A percentile compares a stretch with the other conserved stretches of the same genome.
These are phyloP conservation scores for Beauveria sp. DNA, from an alignment of 2,329 filamentous ascomycete genomes.

Conservation along the genomic window DNA sequence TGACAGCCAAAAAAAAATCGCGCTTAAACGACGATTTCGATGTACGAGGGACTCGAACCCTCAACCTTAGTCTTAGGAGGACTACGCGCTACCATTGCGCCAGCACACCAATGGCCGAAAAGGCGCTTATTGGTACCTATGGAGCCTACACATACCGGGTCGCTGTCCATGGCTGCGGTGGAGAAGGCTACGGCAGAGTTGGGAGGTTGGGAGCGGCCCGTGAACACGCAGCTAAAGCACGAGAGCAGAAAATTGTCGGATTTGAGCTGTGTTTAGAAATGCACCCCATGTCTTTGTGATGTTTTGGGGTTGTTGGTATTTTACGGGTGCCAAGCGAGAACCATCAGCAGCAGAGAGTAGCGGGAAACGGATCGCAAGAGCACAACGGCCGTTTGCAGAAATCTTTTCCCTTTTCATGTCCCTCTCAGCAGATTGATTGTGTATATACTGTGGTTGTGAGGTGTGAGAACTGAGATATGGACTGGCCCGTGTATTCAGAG, in stretches of 20 bases:
- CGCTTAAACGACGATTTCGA: neutral
- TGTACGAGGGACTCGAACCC: conserved; percentile 30
- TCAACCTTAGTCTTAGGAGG: conserved; percentile 30
- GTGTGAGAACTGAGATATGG: too few species aligned
- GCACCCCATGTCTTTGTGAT: neutral
- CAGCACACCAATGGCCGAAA: conserved; percentile 5
- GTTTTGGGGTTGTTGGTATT: neutral
- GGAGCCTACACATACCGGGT: neutral
- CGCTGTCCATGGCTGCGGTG: neutral
- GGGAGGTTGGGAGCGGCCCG: neutral
- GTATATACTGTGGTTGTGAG: too few species aligned
- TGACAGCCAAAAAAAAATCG: neutral
- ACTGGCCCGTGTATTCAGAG: too few species aligned
- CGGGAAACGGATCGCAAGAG: neutral
- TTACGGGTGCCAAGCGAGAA: neutral
- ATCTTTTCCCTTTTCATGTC: too few species aligned
- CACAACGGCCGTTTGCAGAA: too few species aligned
- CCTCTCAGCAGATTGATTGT: too few species aligned
- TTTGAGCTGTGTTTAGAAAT: neutral
- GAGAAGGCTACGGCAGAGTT: neutral
- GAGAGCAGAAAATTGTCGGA: neutral
- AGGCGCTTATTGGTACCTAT: neutral
- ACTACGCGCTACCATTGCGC: conserved; percentile 7
- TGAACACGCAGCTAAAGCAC: neutral
- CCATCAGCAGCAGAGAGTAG: neutral